Conservation (phyloP, 805 yeast species). For the Wilhelminamyces savonicus region DNA sequence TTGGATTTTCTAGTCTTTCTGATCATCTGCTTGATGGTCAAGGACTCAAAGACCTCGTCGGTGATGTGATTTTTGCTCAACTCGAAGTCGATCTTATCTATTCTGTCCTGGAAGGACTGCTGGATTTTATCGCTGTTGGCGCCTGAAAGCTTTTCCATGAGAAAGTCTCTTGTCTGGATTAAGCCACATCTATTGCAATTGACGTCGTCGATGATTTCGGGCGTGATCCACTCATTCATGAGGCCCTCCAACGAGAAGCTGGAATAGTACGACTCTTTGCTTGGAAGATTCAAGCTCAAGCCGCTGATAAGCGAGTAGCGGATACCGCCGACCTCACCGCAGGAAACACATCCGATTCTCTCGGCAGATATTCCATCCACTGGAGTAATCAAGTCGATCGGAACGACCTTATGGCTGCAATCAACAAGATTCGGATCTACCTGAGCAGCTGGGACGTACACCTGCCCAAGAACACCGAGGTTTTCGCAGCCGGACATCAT, state of each 20-base stretch:
- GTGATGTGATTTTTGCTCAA: slow-evolving; percentile 63
- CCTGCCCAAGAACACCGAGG: slow-evolving; percentile 56
- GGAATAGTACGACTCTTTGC: slow-evolving; percentile 30
- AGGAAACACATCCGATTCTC: slow-evolving; percentile 80
- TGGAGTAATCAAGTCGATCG: slow-evolving; percentile 68
- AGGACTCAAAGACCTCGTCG: slow-evolving; percentile 68
- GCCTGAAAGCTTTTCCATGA: slow-evolving; percentile 37
- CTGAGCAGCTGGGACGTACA: slow-evolving; percentile 67
- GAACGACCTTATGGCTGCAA: slow-evolving; percentile 38
- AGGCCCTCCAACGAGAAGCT: slow-evolving; percentile 42
- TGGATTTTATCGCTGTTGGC: slow-evolving; percentile 24
- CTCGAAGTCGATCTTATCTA: slow-evolving; percentile 35
- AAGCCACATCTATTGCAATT: slow-evolving; percentile 93
- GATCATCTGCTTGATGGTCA: slow-evolving; percentile 70
- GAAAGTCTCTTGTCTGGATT: slow-evolving; percentile 48
- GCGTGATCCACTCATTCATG: slow-evolving; percentile 60
- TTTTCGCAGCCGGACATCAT: slow-evolving; percentile 34
- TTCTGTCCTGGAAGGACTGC: slow-evolving; percentile 22
- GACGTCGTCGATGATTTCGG: slow-evolving; percentile 88
- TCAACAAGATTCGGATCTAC: slow-evolving; percentile 63
- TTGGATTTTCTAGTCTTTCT: slow-evolving; percentile 76
- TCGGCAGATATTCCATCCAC: slow-evolving; percentile 88
- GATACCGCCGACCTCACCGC: slow-evolving; percentile 94
- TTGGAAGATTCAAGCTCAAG: slow-evolving; percentile 62
- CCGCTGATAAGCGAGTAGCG: slow-evolving; percentile 77